Conservation (phyloP, 768 basidiomycete genomes). For the Podaxis sp. region DNA sequence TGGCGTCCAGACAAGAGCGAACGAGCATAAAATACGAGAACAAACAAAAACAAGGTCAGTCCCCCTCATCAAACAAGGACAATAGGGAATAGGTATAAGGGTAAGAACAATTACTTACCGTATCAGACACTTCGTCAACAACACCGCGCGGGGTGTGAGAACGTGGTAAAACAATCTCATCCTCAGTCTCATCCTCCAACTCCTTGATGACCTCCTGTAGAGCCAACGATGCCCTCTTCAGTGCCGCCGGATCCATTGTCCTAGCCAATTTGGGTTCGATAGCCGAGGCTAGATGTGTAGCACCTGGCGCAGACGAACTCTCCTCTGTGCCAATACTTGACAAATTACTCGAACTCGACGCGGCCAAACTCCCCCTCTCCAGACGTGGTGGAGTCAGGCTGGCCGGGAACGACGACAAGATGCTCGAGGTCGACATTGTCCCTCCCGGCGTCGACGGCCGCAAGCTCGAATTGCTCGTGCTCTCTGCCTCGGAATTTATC, state of each 20-base stretch:
- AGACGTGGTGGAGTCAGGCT: slow-evolving; percentile 30
- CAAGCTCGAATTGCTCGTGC: slow-evolving; percentile 21
- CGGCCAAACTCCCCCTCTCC: background rate
- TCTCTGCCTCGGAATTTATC: slow-evolving; percentile 40
- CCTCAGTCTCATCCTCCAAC: slow-evolving; percentile 71
- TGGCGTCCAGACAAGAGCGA: background rate
- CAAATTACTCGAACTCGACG: background rate
- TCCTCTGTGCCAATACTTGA: slow-evolving; percentile 32
- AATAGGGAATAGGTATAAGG: background rate
- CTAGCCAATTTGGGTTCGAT: slow-evolving; percentile 46
- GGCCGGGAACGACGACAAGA: slow-evolving; percentile 36
- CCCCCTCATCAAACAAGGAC: background rate
- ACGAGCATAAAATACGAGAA: background rate
- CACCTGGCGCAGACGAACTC: slow-evolving; percentile 3
- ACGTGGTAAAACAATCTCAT: slow-evolving; percentile 74
- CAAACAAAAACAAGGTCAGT: background rate
- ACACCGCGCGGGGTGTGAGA: slow-evolving; percentile 42
- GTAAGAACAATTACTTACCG: slow-evolving; percentile 22
- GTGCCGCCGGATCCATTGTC: slow-evolving; percentile 43
- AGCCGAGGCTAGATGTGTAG: slow-evolving; percentile 21
- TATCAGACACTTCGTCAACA: slow-evolving; percentile 25
- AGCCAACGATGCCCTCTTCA: slow-evolving; percentile 68
- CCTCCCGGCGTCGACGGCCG: slow-evolving; percentile 56
- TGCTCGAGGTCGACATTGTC: slow-evolving; percentile 24
- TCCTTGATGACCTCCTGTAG: slow-evolving; percentile 74